Base-by-base conservation (phyloP, 2,329 filamentous ascomycete genomes). In the Fonsecaea multimorphosa region DNA sequence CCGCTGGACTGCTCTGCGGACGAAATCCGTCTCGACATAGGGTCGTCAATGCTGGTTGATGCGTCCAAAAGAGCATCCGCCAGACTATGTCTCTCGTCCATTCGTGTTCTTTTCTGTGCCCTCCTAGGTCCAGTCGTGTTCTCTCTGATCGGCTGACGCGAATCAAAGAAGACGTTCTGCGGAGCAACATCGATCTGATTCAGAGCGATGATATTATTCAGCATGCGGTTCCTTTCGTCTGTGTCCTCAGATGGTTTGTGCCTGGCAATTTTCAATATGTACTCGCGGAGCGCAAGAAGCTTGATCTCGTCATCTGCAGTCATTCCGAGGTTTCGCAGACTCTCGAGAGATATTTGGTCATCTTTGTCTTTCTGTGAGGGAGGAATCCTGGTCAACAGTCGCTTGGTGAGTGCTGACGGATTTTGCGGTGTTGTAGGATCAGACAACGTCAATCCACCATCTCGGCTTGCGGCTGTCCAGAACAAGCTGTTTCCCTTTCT, bases 121-220 rank as follows among this genome's bases (percentile, higher is more conserved):
- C 72, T 32, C 38, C 38, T 52, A 74, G 71, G 60, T 76, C 71
- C 65, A 76, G 62, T 73, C 72, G 61, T 66, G 52, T 58, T 72
- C 73, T 38, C 70, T 67, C n/a, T 72, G 34, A 40, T 75, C 71
- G 52, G 65, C 70, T 70, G 69, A 71, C 61, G 86, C 62, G 93
- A 92, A 71, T 97, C 93, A 73, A 98, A 98, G 74, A 98, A 90
- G 1, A 99, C 89, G 0, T 92, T 98, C 74, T 97, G 92, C 2
- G 91, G 90, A 1, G 89, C 91, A 34, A 97, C 87, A 12, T 89
- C 88, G 58, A 96, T 81, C 46, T 88, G 88, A 68, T 91, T 90
- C 27, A 98, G 79, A 0, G 88, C 84, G 6, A 98, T 85, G 12
- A 97, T 87, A 58, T 86, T 86, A 71, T 90, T 75, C n/a, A 84